Base-by-base conservation (phyloP, 179 eudicot genomes). In the Heliamphora pulchella region DNA sequence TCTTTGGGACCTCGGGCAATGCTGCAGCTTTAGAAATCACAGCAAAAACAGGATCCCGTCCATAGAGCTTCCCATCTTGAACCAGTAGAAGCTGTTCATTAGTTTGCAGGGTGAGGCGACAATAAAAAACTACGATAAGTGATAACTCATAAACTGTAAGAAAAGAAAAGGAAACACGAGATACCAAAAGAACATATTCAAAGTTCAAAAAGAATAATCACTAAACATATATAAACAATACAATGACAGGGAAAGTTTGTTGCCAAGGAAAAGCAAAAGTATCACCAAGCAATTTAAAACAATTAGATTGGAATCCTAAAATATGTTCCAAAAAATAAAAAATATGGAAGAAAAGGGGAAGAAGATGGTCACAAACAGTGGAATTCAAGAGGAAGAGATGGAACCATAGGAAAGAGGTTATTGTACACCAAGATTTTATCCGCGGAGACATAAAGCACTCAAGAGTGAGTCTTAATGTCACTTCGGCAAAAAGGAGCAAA, bases 51-150 rank as follows among this genome's bases (percentile, higher is more conserved):
- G 93, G 87, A 80, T 96, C 96, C 64, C 97, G 90, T 22, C 99
- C 99, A 88, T 90, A 93, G 41, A 96, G 88, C 83, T 91, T 96
- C 79, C 92, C 94, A 86, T 94, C 98, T 89, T 96, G 96, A 85
- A 94, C 85, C 91, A 96, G 89, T 78, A 92, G 87, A 87, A 88
- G 86, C 99, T 96, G 97, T 83, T 74, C 67, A 80, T 62, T 66
- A 78, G 72, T 67, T 74, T 81, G 31, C 81, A 78, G 65, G 80
- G 77, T 82, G 61, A 74, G 71, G 57, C 20, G 53, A 46, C 61
- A 20, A 53, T 46, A 20, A 67, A 79, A 46, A 77, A 17, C 48
- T 11, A 59, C 15, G 44, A 65, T 20, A 57, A 63, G 50, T 5
- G 7, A 39, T 20, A 80, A 48, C 43, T 64, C 46, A 18, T 10